phyloP scores from a whole-genome alignment of 2,329 filamentous ascomycete species.

The Chaetomium strumarium region DNA sequence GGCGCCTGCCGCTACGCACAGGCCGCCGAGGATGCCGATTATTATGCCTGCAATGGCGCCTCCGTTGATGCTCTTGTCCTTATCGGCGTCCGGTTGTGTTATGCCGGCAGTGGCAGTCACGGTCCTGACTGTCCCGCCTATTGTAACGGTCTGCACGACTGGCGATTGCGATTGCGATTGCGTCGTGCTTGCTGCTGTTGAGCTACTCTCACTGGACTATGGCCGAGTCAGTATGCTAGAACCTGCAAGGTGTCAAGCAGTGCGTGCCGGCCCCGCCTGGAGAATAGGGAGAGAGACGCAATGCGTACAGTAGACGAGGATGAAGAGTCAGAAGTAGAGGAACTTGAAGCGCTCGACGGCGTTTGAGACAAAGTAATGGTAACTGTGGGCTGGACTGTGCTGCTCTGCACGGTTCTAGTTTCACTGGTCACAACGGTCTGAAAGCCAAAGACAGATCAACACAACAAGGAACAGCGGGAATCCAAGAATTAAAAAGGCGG shows the following conservation, averaged over 20 bases:
- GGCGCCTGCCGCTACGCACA: constrained; percentile 37
- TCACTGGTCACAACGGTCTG: constrained; percentile 20
- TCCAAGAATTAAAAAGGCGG: neutral
- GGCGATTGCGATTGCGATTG: too few relatives aligned
- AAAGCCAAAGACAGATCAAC: neutral
- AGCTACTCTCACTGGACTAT: constrained; percentile 15
- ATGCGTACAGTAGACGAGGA: constrained; percentile 37
- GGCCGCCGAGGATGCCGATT: constrained; percentile 42
- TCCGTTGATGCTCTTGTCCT: constrained; percentile 34
- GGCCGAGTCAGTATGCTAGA: neutral
- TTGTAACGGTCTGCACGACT: constrained; percentile 48
- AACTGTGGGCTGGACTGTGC: constrained; percentile 32
- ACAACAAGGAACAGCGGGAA: neutral
- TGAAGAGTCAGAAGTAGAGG: constrained; percentile 25
- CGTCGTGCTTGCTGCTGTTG: constrained; percentile 24
- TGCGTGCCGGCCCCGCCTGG: constrained; percentile 8
- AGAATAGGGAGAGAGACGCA: neutral
- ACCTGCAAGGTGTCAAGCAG: neutral
- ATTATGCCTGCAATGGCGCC: constrained; percentile 49
- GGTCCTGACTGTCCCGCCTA: constrained; percentile 47
- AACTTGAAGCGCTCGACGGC: constrained; percentile 22
- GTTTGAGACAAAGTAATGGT: constrained; percentile 28
- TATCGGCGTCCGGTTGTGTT: constrained; percentile 9
- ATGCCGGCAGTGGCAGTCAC: constrained; percentile 45
- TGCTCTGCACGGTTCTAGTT: constrained; percentile 31